Base-by-base conservation (phyloP, 2,329 filamentous ascomycete species). In the Colletotrichum agaves region DNA sequence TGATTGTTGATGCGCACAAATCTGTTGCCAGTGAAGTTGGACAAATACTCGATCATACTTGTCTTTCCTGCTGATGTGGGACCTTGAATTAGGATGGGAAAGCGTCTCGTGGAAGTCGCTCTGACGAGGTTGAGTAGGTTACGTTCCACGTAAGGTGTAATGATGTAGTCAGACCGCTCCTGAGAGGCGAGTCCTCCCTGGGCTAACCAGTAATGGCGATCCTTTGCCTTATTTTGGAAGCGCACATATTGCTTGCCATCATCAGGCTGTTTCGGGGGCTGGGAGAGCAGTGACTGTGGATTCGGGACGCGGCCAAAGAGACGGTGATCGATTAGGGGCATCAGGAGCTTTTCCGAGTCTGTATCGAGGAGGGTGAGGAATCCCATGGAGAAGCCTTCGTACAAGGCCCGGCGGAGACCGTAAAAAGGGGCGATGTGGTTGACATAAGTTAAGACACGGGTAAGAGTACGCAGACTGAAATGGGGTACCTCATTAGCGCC, bases 1-100 rank as follows among this genome's bases (percentile, higher is more conserved):
- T 99, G 96, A 73, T 99, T 99, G 81, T 99, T 99, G 83, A 99
- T 99, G 68, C 96, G 90, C 47, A 99, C 94, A 75, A 98, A 99
- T 75, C 93, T 96, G 77, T 99, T 97, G 3, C 97, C 96, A 33
- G 94, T 98, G 62, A 93, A 91, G 75, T 97, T 96, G n/a, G 97
- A 95, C 41, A 99, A 86, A 76, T 97, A 98, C 79, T 98, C 95
- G 46, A 99, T 97, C 96, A 99, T 99, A 79, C 95, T 98, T 0
- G 96, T 99, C 80, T 99, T 99, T 71, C 96, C 96, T 12, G 95
- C 93, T 5, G 97, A 99, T 0, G 96, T 99, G 12, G 97, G 96
- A 3, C 96, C 96, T 78, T 99, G 96, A 19, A 99, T 92, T 10
- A 99, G 85, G 55, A 99, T 93, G 0, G 96, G 97, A 77, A 97